Conservation (phyloP, 352 stramenopile species). For the Phytopythium cucurbitacearum region DNA sequence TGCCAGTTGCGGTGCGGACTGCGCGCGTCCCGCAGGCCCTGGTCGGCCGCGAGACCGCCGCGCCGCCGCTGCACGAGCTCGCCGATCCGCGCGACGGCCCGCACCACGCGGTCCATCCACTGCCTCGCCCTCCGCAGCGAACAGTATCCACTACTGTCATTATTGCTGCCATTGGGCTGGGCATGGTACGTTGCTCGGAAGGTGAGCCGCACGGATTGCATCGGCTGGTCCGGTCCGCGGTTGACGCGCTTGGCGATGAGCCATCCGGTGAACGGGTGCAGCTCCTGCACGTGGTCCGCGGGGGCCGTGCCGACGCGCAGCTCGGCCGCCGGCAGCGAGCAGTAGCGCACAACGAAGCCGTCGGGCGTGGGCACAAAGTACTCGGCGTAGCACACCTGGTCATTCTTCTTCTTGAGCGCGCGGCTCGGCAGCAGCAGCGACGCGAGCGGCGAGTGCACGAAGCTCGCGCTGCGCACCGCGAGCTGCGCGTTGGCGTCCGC, state of each 20-base stretch:
- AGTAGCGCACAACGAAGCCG: constrained; percentile 22
- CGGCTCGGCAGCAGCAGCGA: background rate
- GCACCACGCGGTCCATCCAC: constrained; percentile 3
- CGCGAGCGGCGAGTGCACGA: constrained; percentile 12
- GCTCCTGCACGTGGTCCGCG: constrained; percentile 17
- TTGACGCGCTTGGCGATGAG: constrained; percentile 14
- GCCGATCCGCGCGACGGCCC: background rate
- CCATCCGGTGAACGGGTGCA: constrained; percentile 29
- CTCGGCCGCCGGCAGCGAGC: constrained; percentile 17
- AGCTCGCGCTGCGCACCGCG: constrained; percentile 27
- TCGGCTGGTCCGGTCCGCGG: constrained; percentile 2
- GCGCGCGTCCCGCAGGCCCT: background rate
- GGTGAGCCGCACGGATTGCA: constrained; percentile 14
- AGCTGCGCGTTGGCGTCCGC: constrained; percentile 14
- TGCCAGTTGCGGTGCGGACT: constrained; percentile 28
- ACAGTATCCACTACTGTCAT: constrained; percentile 4
- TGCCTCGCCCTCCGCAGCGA: background rate
- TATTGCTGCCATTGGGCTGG: constrained; percentile 1
- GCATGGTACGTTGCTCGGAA: constrained; percentile 25
- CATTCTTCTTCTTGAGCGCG: constrained; percentile 14
- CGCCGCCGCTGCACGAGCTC: background rate
- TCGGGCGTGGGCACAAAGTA: constrained; percentile 14
- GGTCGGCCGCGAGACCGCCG: background rate
- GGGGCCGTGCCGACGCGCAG: constrained; percentile 24
- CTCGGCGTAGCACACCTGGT: constrained; percentile 29